phyloP scores from a whole-genome alignment of 192 early-diverging fungal genomes.

The Gaertneriomyces semiglobifer region DNA sequence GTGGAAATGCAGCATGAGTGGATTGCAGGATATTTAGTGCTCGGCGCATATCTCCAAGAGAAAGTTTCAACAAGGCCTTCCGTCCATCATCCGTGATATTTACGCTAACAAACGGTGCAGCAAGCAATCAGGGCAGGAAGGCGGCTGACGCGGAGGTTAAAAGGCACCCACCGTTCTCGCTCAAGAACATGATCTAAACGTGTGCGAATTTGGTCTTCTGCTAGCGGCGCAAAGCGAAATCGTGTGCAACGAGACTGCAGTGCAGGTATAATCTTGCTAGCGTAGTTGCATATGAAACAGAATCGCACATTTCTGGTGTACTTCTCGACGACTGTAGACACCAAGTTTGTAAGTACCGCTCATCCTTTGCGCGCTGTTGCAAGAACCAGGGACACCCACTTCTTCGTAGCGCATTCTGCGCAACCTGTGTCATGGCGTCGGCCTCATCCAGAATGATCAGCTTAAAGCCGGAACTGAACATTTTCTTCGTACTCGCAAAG shows the following conservation, averaged over 20 bases:
- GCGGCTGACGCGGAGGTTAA: neutral
- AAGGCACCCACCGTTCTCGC: slow-evolving; percentile 17
- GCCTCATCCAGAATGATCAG: slow-evolving; percentile 97
- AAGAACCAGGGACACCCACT: slow-evolving; percentile 40
- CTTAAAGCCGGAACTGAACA: slow-evolving; percentile 92
- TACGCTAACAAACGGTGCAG: slow-evolving; percentile 45
- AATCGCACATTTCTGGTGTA: slow-evolving; percentile 97
- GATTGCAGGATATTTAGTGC: slow-evolving; percentile 89
- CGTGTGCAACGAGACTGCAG: slow-evolving; percentile 98
- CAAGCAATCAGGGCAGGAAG: neutral
- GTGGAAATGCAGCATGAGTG: slow-evolving; percentile 80
- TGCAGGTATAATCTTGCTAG: slow-evolving; percentile 95
- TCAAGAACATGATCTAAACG: slow-evolving; percentile 56
- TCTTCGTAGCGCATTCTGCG: slow-evolving; percentile 89
- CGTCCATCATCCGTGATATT: slow-evolving; percentile 77
- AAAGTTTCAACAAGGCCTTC: slow-evolving; percentile 76
- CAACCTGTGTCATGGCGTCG: slow-evolving; percentile 90
- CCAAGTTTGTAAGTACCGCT: neutral
- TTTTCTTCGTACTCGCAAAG: slow-evolving; percentile 93
- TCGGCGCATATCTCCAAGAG: slow-evolving; percentile 95
- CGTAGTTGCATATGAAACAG: slow-evolving; percentile 99
- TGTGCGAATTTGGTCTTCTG: slow-evolving; percentile 69
- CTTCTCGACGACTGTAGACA: slow-evolving; percentile 83
- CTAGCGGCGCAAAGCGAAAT: slow-evolving; percentile 90
- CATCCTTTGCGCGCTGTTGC: neutral